Base-by-base conservation (phyloP, 257 asterid species). In the Gentiana macrophylla region DNA sequence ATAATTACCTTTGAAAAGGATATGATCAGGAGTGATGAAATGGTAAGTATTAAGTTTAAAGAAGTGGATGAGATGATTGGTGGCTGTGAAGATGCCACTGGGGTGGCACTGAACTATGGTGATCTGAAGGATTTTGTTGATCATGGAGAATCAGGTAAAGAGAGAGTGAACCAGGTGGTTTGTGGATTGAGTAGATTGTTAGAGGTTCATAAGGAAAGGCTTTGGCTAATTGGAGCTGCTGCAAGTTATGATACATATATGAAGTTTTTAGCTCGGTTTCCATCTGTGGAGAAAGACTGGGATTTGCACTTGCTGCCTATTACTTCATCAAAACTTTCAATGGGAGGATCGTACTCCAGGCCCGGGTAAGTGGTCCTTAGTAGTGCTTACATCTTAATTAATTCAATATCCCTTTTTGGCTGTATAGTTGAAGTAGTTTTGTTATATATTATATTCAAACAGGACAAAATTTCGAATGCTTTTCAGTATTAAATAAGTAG, bases 291-390 rank as follows among this genome's bases (percentile, higher is more conserved):
- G 68, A 73, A 60, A 54, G 94, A 87, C 55, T 89, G 83, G 84
- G 92, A 87, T 77, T 78, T 91, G 80, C 77, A 87, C 62, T 70
- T 84, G 67, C 65, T 84, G 64, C 96, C 98, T 49, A 83, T 91
- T 68, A 90, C 94, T 68, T 61, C 80, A 49, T 68, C 79, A 13
- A 58, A 56, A 7, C 54, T 70, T 62, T 69, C 77, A 37, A 57
- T 52, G 56, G 91, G 85, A 68, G 87, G 77, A 51, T 70, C 68
- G 47, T 36, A 64, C 56, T 75, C 90, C 70, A 77, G 64, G 70
- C 80, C 95, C 70, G 61, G 84, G 80, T 78, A 49, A 67, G 73
- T 63, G 48, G 32, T 15, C 56, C 12, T 51, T 55, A 41, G 4
- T 54, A 41, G 4, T 54, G 32, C 47, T 56, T 52, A 36, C 53